Percentiles rank a stretch among this genome's conserved stretches.
phyloP scores from a whole-genome alignment of 2,329 filamentous ascomycete species.

The Aureobasidium musti region DNA sequence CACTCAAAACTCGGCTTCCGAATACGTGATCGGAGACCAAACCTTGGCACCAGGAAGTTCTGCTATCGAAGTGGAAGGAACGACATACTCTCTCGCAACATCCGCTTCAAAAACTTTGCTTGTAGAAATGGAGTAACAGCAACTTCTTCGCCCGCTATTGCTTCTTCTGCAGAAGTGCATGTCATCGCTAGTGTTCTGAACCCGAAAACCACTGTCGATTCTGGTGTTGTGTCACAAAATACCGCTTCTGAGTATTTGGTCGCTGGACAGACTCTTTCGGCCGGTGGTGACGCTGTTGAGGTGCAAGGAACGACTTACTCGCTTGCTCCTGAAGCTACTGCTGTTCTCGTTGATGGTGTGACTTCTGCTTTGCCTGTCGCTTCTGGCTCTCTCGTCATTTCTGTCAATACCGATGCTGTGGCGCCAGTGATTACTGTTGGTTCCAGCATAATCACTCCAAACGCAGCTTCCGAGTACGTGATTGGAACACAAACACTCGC shows the following conservation, averaged over 20 bases:
- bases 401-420: background rate
- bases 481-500: conserved; percentile 8
- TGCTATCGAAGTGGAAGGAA: conserved; percentile 27
- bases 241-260: too few species aligned
- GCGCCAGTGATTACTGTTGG: background rate
- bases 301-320: conserved; percentile 30
- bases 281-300: too few species aligned
- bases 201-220: too few species aligned
- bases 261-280: too few species aligned
- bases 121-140: too few species aligned
- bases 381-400: background rate
- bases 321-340: conserved; percentile 37
- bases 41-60: conserved; percentile 28
- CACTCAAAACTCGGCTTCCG: conserved; percentile 31
- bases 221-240: too few species aligned
- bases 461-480: background rate
- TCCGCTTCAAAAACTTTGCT: too few species aligned
- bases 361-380: background rate
- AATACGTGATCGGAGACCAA: conserved; percentile 29
- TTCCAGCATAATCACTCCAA: background rate
- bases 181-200: too few species aligned
- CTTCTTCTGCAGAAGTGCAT: too few species aligned
- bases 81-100: too few species aligned
- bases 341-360: background rate
- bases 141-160: too few species aligned